Base-by-base conservation (phyloP, 169 alveolate species). In the Eimeria tenella region DNA sequence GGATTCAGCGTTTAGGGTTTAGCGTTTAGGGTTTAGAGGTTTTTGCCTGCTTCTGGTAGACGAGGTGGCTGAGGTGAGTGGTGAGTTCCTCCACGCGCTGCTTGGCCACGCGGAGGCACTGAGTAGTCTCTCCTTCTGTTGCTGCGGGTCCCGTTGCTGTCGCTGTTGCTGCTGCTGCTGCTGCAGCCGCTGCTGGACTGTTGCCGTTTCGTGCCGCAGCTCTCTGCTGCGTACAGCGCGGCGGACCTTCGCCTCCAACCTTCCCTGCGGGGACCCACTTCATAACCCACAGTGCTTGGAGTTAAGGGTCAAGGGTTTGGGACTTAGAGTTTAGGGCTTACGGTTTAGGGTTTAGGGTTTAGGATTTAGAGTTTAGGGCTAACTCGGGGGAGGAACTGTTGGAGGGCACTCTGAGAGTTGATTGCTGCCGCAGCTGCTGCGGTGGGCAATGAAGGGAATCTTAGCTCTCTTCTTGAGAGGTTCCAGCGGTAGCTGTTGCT, bases 281-380 rank as follows among this genome's bases (percentile, higher is more conserved):
- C 68, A 58, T 17, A 17, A 10, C 11, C 21, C 68, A 0, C 68
- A 10, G 31, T 63, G 23, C 11, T 68, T 68, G 19, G 77, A 50
- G 50, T n/a, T 68, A 21, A 68, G 77, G 84, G 55, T 74, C 31
- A 25, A 73, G 83, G 83, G 83, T 73, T 49, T 73, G 31, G 55
- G 21, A 74, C 52, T 15, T 63, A 19, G 7, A 5, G 42, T 31
- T 31, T 31, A 31, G 42, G 68, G 68, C 2, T 58, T 58, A 58
- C 4, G 31, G 77, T 68, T 68, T n/a, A 56, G 73, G 89, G 89
- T 81, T 81, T 56, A 56, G 89, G 74, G 89, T 52, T 52, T 53
- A 81, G 89, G 89, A 50, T 56, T 55, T 81, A 81, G 73, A 73
- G 89, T 56, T 81, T 81, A 23, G 63, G n/a, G 25, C 25, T 49